A percentile compares a stretch with the other conserved stretches of the same genome.
Evolutionary conservation across 164 flowering plant genomes (phyloP).

Genomic region (Saururus chinensis): DNA sequence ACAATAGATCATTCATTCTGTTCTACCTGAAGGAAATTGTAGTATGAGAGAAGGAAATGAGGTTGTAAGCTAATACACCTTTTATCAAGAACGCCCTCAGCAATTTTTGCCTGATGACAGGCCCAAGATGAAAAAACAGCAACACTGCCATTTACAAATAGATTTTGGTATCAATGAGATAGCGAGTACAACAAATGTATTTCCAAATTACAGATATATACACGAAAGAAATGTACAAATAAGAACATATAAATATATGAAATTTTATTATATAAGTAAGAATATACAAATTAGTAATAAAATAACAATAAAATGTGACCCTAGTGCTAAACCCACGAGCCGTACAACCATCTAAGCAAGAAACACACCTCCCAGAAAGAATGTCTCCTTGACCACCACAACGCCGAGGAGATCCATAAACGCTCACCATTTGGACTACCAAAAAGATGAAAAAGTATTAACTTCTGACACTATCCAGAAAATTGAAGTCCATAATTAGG

Average conservation of each 20-base stretch:
- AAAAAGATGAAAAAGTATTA: slow-evolving; percentile 1
- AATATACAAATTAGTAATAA: neutral
- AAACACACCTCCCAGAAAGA: slow-evolving; percentile 82
- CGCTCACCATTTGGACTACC: slow-evolving; percentile 69
- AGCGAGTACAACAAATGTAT: neutral
- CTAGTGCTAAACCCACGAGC: neutral
- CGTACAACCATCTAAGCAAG: neutral
- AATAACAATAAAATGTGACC: neutral
- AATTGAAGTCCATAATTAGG: too few relatives aligned
- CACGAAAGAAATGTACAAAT: too few relatives aligned
- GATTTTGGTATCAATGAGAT: neutral
- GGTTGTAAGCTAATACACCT: slow-evolving; percentile 27
- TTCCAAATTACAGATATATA: neutral
- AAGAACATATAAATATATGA: too few relatives aligned
- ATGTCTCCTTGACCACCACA: slow-evolving; percentile 99
- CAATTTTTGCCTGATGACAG: slow-evolving; percentile 22
- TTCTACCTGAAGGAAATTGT: neutral
- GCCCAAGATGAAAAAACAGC: slow-evolving; percentile 92
- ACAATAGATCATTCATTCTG: slow-evolving; percentile 2
- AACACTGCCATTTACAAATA: slow-evolving; percentile 39
- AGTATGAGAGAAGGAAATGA: neutral
- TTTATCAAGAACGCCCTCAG: slow-evolving; percentile 17
- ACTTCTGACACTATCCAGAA: neutral
- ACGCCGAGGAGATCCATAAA: slow-evolving; percentile 93
- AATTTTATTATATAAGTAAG: neutral